Base-by-base conservation (phyloP, 345 rosid species). In the Eucalyptus decipiens region DNA sequence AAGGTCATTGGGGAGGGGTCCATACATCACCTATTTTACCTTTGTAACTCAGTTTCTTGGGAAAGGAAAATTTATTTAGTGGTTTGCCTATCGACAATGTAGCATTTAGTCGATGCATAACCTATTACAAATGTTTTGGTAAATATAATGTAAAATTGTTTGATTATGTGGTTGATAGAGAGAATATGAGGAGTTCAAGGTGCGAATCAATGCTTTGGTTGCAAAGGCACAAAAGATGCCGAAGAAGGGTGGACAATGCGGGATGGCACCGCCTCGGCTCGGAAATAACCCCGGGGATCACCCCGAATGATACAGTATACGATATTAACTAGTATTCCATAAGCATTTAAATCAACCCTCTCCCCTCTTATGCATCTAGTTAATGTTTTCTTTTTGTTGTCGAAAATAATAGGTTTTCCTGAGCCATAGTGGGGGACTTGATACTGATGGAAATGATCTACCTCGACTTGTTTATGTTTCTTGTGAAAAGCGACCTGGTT, bases 181-280 rank as follows among this genome's bases (percentile, higher is more conserved):
- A 93, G 99, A 98, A 93, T 98, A 98, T 89, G 99, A 98, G 90
- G 99, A 98, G 93, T 98, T 96, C 94, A 98, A 98, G 94, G 99
- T 98, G 91, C 93, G 99, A 89, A 98, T 96, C 92, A 98, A 98
- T 95, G 99, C 99, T 50, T 97, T 97, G 89, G 99, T 98, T 92
- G 97, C 97, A 87, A 98, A 98, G 92, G 99, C 99, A 88, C 99
- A 97, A 88, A 98, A 98, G 93, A 90, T 95, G 96, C 99, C 99
- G 99, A 98, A 95, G 99, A 98, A 95, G 99, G 99, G 86, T 98
- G 99, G 99, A 98, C 99, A 26, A 98, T 98, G 99, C 99, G 97
- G 93, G 99, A 98, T 94, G 99, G 99, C 86, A 98, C 99, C 89
- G 94, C 99, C 11, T 98, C n/a, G 99, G 99, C 99, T 99, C 88